A percentile compares a stretch with the other conserved stretches of the same genome.
Evolutionary conservation across 2,329 filamentous ascomycete genomes (phyloP).

Genomic region (Botrytis pseudocinerea): DNA sequence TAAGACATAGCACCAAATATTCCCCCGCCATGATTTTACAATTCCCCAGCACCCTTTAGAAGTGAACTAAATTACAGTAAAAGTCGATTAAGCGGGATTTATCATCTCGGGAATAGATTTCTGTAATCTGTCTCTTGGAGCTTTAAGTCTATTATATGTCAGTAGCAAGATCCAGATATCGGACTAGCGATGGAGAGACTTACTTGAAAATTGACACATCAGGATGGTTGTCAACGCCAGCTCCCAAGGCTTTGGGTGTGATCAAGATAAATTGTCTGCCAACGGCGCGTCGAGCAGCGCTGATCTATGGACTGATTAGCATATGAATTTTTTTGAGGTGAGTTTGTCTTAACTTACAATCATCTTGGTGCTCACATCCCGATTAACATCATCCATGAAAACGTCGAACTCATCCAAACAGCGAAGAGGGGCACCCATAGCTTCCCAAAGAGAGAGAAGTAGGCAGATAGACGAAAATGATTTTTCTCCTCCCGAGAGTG

Average conservation of each 20-base stretch:
- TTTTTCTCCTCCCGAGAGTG: slow-evolving; percentile 93
- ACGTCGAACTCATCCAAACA: slow-evolving; percentile 98
- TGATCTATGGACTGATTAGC: slow-evolving; percentile 56
- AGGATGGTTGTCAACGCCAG: slow-evolving; percentile 55
- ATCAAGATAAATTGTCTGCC: slow-evolving; percentile 95
- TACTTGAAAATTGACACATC: slow-evolving; percentile 81
- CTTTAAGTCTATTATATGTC: slow-evolving; percentile 8
- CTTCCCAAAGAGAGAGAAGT: slow-evolving; percentile 91
- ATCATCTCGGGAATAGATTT: slow-evolving; percentile 36
- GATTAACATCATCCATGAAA: slow-evolving; percentile 98
- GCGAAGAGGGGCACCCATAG: slow-evolving; percentile 92
- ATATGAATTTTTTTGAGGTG: not conserved
- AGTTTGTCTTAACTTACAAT: slow-evolving; percentile 59
- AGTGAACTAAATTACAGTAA: not conserved
- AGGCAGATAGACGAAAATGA: slow-evolving; percentile 97
- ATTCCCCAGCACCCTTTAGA: not conserved
- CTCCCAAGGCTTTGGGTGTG: slow-evolving; percentile 80
- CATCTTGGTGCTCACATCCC: slow-evolving; percentile 90
- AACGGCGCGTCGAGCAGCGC: slow-evolving; percentile 80
- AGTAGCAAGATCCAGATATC: slow-evolving; percentile 4
- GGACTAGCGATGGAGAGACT: slow-evolving; percentile 28
- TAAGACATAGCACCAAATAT: not conserved
- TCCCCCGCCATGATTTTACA: not conserved
- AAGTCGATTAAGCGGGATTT: not conserved
- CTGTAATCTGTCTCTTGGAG: slow-evolving; percentile 35